Evolutionary conservation across 257 asterid species (phyloP).

Genomic region (Rauvolfia tetraphylla): DNA sequence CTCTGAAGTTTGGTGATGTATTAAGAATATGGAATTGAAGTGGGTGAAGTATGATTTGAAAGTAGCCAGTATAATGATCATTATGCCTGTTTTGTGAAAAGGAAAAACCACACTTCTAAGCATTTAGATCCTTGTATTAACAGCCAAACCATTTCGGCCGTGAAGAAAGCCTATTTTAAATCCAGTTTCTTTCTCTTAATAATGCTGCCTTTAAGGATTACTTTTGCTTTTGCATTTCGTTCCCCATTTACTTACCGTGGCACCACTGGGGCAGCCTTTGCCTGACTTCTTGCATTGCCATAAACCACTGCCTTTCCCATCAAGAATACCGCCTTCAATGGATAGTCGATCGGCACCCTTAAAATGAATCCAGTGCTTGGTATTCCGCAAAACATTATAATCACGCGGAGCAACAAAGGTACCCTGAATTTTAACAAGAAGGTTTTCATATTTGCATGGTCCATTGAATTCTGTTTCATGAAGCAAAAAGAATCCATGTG

Average conservation of each 20-base stretch:
- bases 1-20: too few relatives aligned
- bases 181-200: too few relatives aligned
- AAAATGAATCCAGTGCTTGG: not conserved
- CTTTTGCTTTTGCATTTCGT: not conserved
- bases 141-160: not conserved
- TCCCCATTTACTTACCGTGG: slow-evolving; percentile 12
- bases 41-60: too few relatives aligned
- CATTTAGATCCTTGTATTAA: too few relatives aligned
- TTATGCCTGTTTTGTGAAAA: too few relatives aligned
- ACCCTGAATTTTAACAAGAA: not conserved
- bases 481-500: not conserved
- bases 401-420: not conserved
- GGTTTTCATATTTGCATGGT: not conserved
- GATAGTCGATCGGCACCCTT: not conserved
- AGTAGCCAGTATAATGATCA: too few relatives aligned
- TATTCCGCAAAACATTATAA: not conserved
- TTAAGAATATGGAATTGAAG: too few relatives aligned
- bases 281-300: slow-evolving; percentile 26
- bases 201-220: not conserved
- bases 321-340: slow-evolving; percentile 15
- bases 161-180: not conserved
- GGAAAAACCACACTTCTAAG: too few relatives aligned
- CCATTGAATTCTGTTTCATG: not conserved
- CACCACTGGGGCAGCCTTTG: slow-evolving; percentile 19
- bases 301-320: slow-evolving; percentile 22